A percentile compares a stretch with the other conserved stretches of the same genome.
Conservation (phyloP, 148 eudicot genomes). For the Camellia japonica region DNA sequence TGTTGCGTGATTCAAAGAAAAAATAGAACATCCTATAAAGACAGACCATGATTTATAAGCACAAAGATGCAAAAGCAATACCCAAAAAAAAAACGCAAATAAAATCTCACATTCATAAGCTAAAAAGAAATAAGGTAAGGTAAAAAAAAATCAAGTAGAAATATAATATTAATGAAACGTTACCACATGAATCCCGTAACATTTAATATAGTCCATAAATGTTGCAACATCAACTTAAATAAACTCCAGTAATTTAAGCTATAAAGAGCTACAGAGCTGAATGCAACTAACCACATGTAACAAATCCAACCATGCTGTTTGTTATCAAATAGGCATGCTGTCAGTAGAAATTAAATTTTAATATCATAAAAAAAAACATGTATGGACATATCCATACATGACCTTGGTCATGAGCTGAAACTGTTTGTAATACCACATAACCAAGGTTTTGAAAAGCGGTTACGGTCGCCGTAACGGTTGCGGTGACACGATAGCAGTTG, state of each 20-base stretch:
- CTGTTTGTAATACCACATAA: not conserved
- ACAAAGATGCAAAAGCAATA: not conserved
- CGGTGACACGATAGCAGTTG: too few relatives aligned
- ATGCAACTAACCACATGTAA: not conserved
- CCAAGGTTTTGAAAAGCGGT: too few relatives aligned
- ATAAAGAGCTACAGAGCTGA: not conserved
- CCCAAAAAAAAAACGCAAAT: not conserved
- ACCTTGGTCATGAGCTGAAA: not conserved
- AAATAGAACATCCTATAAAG: constrained; percentile 84
- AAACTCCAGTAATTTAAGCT: not conserved
- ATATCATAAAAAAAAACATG: not conserved
- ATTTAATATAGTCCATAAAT: not conserved
- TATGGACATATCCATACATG: not conserved
- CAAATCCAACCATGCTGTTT: not conserved
- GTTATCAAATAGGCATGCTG: not conserved
- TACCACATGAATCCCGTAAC: too few relatives aligned
- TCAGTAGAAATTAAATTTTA: not conserved
- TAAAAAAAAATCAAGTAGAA: not conserved
- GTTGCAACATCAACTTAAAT: not conserved
- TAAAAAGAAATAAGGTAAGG: not conserved
- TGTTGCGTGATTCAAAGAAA: constrained; percentile 83
- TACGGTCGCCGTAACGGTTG: too few relatives aligned
- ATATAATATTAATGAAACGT: not conserved
- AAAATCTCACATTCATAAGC: not conserved
- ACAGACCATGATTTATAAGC: constrained; percentile 3